Base-by-base conservation (phyloP, 805 yeast genomes). In the Nakazawaea molendinolei region DNA sequence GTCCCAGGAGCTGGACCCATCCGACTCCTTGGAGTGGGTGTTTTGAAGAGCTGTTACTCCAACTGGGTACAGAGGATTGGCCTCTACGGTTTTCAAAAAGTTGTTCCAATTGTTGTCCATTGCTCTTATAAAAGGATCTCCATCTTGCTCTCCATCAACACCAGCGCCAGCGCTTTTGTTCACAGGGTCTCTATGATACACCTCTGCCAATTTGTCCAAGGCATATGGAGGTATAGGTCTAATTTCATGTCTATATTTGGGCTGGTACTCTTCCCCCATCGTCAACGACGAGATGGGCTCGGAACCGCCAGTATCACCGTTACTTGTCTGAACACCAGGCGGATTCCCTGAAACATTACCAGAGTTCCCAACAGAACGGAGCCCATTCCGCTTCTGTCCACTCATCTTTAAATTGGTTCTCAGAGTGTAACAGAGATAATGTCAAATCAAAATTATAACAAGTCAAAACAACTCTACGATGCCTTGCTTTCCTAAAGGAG, bases 191-290 rank as follows among this genome's bases (percentile, higher is more conserved):
- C 55, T 58, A 44, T 58, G 58, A 47, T 66, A 65, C 3, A 56
- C 64, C 47, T 57, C 59, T 3, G 68, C 55, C n/a, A 76, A 50
- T 21, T 68, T 67, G 40, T 77, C 82, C 29, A 81, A 53, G 1
- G 75, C 86, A 56, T 74, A 82, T 1, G 82, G 79, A 1, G 90
- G 90, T 0, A 70, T 60, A 0, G 76, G 55, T 23, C 51, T 53
- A 19, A 43, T 40, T 10, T 43, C 46, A 17, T 43, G 51, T 8
- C 52, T 33, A 34, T 53, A 53, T 25, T 38, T 21, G n/a, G 33
- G 36, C 5, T 29, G 36, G 13, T 27, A 19, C 16, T 25, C 12
- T 24, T 33, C 36, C 15, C 26, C 24, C 3, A 33, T 15, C 14
- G n/a, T n/a, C n/a, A n/a, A n/a, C n/a, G n/a, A n/a, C n/a, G n/a